Evolutionary conservation across 2,329 filamentous ascomycete species (phyloP).

Genomic region (Apiospora saccharicola): DNA sequence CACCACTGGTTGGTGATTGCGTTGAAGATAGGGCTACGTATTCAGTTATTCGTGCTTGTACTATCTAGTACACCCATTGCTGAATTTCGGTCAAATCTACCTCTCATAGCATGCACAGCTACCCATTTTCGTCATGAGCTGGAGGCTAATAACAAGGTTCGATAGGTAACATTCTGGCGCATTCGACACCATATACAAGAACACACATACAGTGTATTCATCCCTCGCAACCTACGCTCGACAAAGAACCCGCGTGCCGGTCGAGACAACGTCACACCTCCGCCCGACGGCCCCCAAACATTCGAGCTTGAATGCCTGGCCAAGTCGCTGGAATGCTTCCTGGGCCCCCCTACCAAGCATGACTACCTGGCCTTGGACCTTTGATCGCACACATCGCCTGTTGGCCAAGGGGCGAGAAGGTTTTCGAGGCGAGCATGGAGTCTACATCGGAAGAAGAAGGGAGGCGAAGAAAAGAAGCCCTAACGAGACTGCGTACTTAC

Average conservation of each 20-base stretch:
- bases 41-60: no score
- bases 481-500: background rate
- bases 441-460: background rate
- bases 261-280: background rate
- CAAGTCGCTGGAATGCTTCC: constrained; percentile 16
- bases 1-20: no score
- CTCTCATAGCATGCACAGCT: background rate
- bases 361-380: constrained; percentile 17
- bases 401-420: no score
- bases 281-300: no score
- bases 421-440: background rate
- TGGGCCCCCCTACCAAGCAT: background rate
- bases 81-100: background rate
- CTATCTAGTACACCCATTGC: no score
- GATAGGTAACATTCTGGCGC: constrained; percentile 10
- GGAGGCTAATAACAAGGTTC: background rate
- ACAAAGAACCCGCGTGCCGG: background rate
- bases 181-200: background rate
- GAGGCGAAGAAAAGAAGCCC: background rate
- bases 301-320: background rate
- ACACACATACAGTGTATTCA: background rate
- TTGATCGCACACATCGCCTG: background rate
- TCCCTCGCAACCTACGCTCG: no score
- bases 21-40: no score
- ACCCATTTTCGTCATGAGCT: no score